phyloP scores from a whole-genome alignment of 495 filamentous ascomycete species.

The Talaromyces adpressus region DNA sequence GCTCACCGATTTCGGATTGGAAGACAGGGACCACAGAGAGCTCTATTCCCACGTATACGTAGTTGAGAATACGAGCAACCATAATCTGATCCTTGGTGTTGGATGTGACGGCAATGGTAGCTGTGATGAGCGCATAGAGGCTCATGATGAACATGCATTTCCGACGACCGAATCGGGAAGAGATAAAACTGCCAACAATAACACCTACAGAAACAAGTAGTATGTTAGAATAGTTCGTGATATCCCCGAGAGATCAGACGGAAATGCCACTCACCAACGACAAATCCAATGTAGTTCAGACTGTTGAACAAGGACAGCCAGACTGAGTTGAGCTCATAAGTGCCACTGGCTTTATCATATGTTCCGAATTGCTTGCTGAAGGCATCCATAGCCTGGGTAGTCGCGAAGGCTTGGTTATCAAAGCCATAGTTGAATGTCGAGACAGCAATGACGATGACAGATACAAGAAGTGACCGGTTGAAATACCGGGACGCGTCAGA shows the following conservation, averaged over 20 bases:
- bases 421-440: slow-evolving; percentile 21
- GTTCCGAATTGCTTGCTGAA: slow-evolving; percentile 19
- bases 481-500: too few relatives aligned
- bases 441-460: too few relatives aligned
- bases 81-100: slow-evolving; percentile 24
- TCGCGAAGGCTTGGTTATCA: slow-evolving; percentile 18
- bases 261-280: slow-evolving; percentile 12
- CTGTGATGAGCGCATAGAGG: slow-evolving; percentile 21
- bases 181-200: slow-evolving; percentile 17
- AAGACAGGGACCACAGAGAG: slow-evolving; percentile 23
- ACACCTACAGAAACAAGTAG: slow-evolving; percentile 12
- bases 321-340: slow-evolving; percentile 14
- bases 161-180: slow-evolving; percentile 22
- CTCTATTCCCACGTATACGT: slow-evolving; percentile 28
- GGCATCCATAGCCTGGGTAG: slow-evolving; percentile 20
- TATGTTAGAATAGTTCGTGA: slow-evolving; percentile 7
- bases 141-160: slow-evolving; percentile 27
- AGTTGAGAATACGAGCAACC: slow-evolving; percentile 13
- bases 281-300: slow-evolving; percentile 21
- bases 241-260: neutral
- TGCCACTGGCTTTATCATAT: slow-evolving; percentile 12
- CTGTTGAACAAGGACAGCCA: slow-evolving; percentile 22
- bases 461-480: too few relatives aligned
- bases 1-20: slow-evolving; percentile 26
- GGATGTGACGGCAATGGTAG: slow-evolving; percentile 19